phyloP scores from a whole-genome alignment of 2,329 filamentous ascomycete genomes.

The Calycina herbarum region DNA sequence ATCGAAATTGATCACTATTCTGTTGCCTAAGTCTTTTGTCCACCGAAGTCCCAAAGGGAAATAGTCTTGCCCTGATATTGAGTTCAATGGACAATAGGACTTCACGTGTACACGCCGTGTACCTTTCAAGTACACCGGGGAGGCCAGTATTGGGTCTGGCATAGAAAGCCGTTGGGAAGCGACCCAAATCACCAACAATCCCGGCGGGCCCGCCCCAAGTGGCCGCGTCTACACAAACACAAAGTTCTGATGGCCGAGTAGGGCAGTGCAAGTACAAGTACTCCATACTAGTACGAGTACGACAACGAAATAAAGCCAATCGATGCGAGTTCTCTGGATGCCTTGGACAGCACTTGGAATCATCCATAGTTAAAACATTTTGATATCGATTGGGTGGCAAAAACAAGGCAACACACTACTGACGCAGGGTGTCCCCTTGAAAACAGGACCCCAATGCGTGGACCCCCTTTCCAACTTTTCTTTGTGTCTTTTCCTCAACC shows the following conservation, averaged over 20 bases:
- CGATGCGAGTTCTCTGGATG: neutral
- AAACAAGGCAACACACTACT: constrained; percentile 1
- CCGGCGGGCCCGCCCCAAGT: neutral
- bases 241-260: neutral
- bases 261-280: constrained; percentile 4
- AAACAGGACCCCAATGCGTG: no score
- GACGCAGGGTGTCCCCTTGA: neutral
- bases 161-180: neutral
- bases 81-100: neutral
- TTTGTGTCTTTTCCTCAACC: neutral
- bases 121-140: neutral
- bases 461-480: neutral
- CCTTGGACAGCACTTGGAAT: neutral
- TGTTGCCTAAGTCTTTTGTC: neutral
- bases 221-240: constrained; percentile 1
- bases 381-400: neutral
- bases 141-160: neutral
- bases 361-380: neutral
- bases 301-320: neutral
- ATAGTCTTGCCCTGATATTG: neutral
- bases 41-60: neutral
- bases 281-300: neutral
- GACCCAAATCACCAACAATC: neutral
- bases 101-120: neutral
- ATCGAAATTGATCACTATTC: neutral